Conservation (phyloP, 805 yeast genomes). For the Sugiyamaella mastotermitis region DNA sequence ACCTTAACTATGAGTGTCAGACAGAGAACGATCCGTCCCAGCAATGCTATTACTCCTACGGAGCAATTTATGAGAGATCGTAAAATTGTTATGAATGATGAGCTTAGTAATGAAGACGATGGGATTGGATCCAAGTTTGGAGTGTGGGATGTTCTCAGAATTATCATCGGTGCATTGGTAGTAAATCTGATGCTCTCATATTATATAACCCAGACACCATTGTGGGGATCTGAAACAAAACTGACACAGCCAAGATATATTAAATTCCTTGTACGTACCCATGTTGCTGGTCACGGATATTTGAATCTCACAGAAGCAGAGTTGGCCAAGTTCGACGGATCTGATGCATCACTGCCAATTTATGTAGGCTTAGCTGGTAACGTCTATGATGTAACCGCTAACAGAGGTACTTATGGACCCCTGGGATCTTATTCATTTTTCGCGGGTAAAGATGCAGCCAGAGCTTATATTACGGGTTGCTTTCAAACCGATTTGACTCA, state of each 20-base stretch:
- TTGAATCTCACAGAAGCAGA: slow-evolving; percentile 39
- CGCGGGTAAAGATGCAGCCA: slow-evolving; percentile 61
- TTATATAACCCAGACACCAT: slow-evolving; percentile 48
- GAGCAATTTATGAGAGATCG: slow-evolving; percentile 4
- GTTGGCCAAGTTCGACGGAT: slow-evolving; percentile 47
- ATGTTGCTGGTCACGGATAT: slow-evolving; percentile 16
- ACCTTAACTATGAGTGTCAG: no score
- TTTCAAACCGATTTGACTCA: slow-evolving; percentile 55
- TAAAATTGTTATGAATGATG: background rate
- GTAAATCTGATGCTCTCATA: slow-evolving; percentile 47
- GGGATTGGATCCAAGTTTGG: slow-evolving; percentile 3
- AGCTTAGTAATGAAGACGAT: slow-evolving; percentile 3
- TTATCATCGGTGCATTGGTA: slow-evolving; percentile 42
- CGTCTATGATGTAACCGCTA: slow-evolving; percentile 57
- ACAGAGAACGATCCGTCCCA: no score
- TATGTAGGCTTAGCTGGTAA: slow-evolving; percentile 54
- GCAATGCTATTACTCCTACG: no score
- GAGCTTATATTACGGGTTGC: slow-evolving; percentile 70
- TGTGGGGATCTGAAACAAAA: slow-evolving; percentile 58
- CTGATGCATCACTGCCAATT: slow-evolving; percentile 43
- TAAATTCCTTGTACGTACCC: slow-evolving; percentile 21
- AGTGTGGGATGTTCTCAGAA: slow-evolving; percentile 36
- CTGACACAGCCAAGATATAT: slow-evolving; percentile 41
- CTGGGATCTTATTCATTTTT: slow-evolving; percentile 50
- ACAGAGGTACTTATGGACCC: slow-evolving; percentile 51